Percentiles rank a stretch among this genome's conserved stretches.
Evolutionary conservation across 495 filamentous ascomycete species (phyloP).

Genomic region (Neurospora sp.): DNA sequence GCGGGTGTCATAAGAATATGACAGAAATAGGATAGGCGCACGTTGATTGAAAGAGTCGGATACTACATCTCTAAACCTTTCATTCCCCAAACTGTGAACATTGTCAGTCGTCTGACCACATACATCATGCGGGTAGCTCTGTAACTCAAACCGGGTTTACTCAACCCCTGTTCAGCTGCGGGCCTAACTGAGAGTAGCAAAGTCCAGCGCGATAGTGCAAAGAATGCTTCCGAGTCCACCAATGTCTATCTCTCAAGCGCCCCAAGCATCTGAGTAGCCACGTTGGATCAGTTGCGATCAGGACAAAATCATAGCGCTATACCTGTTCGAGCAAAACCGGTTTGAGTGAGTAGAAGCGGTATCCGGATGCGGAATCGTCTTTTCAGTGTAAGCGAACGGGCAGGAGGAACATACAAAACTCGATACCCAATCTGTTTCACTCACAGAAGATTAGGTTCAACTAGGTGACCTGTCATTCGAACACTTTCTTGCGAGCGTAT

Average conservation of each 20-base stretch:
- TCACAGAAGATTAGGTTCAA: neutral
- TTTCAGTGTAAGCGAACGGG: neutral
- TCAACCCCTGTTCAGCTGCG: neutral
- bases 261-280: neutral
- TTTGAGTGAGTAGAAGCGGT: neutral
- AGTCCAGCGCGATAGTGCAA: neutral
- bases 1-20: neutral
- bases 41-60: neutral
- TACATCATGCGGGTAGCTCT: neutral
- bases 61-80: neutral
- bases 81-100: neutral
- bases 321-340: neutral
- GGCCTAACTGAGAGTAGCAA: neutral
- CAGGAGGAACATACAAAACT: neutral
- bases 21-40: neutral
- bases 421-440: neutral
- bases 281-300: neutral
- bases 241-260: neutral
- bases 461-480: neutral
- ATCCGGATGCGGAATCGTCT: neutral
- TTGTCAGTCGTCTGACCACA: neutral
- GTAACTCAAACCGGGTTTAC: neutral
- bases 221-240: neutral
- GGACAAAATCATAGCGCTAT: neutral
- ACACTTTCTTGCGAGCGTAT: neutral